A percentile compares a stretch with the other conserved stretches of the same genome.
These are phyloP conservation scores for Volvox africanus DNA, from an alignment of 139 green algal genomes.

Conservation along the genomic window DNA sequence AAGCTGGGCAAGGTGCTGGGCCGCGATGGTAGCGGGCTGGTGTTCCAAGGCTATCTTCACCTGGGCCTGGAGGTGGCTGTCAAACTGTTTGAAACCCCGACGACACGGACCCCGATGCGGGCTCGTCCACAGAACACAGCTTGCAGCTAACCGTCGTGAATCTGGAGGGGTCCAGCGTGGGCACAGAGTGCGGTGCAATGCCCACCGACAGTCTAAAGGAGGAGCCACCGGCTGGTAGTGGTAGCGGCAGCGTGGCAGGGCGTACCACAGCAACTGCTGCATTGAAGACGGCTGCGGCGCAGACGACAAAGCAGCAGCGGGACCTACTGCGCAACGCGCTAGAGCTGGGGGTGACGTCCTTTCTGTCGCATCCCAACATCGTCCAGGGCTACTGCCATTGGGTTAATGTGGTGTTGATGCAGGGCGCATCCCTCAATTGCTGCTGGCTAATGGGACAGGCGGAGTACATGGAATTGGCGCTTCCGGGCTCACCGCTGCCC, in stretches of 20 bases:
- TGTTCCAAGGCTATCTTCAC: constrained; percentile 48
- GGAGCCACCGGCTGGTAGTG: too few relatives aligned
- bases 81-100: constrained; percentile 48
- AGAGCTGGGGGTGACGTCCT: constrained; percentile 50
- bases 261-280: background rate
- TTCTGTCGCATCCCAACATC: constrained; percentile 55
- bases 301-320: constrained; percentile 42
- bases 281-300: background rate
- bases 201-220: too few relatives aligned
- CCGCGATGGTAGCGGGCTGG: constrained; percentile 39
- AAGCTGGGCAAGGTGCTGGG: constrained; percentile 47
- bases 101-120: constrained; percentile 28
- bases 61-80: constrained; percentile 45
- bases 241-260: too few relatives aligned
- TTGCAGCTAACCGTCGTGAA: too few relatives aligned
- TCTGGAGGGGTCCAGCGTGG: background rate
- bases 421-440: constrained; percentile 37
- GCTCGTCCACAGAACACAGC: background rate
- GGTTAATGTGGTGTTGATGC: constrained; percentile 49
- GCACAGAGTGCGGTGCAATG: background rate
- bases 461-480: constrained; percentile 49
- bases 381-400: constrained; percentile 51
- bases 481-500: constrained; percentile 35
- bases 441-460: constrained; percentile 50
- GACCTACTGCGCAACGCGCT: constrained; percentile 55